Base-by-base conservation (phyloP, 306 rosid species). In the Ammopiptanthus mongolicus region DNA sequence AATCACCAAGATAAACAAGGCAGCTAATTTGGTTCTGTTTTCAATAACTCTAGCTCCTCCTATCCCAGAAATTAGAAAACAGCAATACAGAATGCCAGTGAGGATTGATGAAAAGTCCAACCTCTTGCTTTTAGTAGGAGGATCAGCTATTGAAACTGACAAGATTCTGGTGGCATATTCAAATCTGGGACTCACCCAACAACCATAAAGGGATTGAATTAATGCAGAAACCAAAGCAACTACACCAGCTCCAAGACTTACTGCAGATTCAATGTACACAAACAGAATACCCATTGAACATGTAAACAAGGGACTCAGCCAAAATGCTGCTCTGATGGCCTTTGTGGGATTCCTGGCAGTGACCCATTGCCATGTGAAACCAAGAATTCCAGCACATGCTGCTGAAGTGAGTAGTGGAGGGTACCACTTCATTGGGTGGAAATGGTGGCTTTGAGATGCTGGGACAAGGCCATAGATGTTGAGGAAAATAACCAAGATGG, bases 121-220 rank as follows among this genome's bases (percentile, higher is more conserved):
- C 34, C 21, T 39, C 10, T 22, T 75, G 36, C 71, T 71, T 67
- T 58, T 80, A 11, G 14, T 8, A 8, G 90, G 87, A 52, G 83
- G 84, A 56, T 23, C 37, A 18, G 37, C 62, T n/a, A 59, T 53
- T 51, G 95, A 83, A 66, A 80, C 62, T 15, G 86, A 76, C 42
- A 91, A 68, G 65, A 87, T 41, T 36, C 7, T 64, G 34, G 56
- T 58, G 17, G 95, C 86, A 6, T 78, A 91, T 36, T 81, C 66
- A 48, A 87, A 42, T 58, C 92, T 84, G 23, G 66, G 84, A 57
- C 66, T 82, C 55, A 82, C 89, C 95, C 92, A 89, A 31, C 91
- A 87, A 34, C 75, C 84, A 74, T 91, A 89, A 13, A 83, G 84
- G 13, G 91, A 87, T 75, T 81, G 82, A 57, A 53, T 33, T 6